phyloP scores from a whole-genome alignment of 768 basidiomycete genomes.

The Tylopilus plumbeoviolaceoides region DNA sequence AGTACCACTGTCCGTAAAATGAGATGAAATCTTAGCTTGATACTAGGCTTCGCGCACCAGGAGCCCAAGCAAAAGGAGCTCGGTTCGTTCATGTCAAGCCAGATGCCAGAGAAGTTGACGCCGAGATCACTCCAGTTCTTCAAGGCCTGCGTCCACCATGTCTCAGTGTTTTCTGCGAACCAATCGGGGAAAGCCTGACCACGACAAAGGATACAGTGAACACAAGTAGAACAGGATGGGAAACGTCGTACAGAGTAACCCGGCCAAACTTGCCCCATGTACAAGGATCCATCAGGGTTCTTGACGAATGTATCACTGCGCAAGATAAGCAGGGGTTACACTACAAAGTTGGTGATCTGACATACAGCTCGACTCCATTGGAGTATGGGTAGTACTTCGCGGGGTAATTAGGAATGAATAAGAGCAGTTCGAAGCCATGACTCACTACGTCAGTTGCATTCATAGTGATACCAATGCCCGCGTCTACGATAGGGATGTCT shows the following conservation, averaged over 20 bases:
- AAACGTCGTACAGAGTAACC: conserved; percentile 53
- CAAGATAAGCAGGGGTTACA: not conserved
- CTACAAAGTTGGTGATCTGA: not conserved
- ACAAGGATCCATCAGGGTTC: conserved; percentile 70
- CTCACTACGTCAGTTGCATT: conserved; percentile 62
- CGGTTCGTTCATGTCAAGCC: conserved; percentile 69
- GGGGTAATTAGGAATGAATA: not conserved
- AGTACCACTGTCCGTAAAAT: conserved; percentile 36
- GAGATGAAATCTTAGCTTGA: not conserved
- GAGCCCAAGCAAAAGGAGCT: conserved; percentile 63
- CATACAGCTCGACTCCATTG: conserved; percentile 55
- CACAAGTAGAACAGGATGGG: not conserved
- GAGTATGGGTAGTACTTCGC: conserved; percentile 66
- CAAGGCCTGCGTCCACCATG: conserved; percentile 61
- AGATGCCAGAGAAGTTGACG: conserved; percentile 61
- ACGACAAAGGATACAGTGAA: not conserved
- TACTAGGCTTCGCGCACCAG: conserved; percentile 34
- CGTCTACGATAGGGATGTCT: conserved; percentile 74
- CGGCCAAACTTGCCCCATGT: conserved; percentile 76
- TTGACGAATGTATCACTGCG: conserved; percentile 65
- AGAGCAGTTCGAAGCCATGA: not conserved
- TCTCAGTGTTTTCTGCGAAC: conserved; percentile 49
- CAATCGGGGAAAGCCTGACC: conserved; percentile 56
- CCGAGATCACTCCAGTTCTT: conserved; percentile 49
- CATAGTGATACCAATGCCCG: conserved; percentile 51